phyloP scores from a whole-genome alignment of 805 yeast genomes.

The Suhomyces pyralidae region DNA sequence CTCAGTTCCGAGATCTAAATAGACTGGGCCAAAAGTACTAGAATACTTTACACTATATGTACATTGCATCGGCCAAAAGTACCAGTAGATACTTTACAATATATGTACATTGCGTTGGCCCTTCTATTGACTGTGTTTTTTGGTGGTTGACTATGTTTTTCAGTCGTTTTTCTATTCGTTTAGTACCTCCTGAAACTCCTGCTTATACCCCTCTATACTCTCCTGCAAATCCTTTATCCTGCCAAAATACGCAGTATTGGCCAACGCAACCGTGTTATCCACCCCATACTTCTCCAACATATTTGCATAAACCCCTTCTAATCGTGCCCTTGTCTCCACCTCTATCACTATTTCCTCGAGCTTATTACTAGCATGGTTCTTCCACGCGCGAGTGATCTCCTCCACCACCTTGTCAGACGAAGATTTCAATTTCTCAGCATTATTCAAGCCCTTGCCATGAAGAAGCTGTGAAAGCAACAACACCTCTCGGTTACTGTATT shows the following conservation, averaged over 20 bases:
- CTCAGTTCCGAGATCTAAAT: no score
- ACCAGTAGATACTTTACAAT: no score
- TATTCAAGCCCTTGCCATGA: conserved; percentile 30
- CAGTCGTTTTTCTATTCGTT: not conserved
- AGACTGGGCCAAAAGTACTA: no score
- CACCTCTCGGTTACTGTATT: conserved; percentile 25
- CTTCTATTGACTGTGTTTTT: no score
- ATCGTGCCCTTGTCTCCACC: conserved; percentile 16
- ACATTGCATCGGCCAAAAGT: no score
- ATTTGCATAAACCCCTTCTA: conserved; percentile 23
- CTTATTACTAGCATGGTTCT: conserved; percentile 24
- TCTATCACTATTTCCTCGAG: conserved; percentile 23
- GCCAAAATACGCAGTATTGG: conserved; percentile 31
- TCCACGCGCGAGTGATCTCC: conserved; percentile 29
- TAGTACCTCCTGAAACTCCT: conserved; percentile 17
- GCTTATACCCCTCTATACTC: conserved; percentile 22
- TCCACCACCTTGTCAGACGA: conserved; percentile 17
- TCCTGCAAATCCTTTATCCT: conserved; percentile 32
- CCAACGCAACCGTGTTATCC: conserved; percentile 37
- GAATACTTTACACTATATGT: no score
- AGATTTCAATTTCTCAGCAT: conserved; percentile 15
- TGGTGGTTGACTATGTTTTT: not conserved
- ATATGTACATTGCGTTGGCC: no score
- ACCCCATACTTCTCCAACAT: conserved; percentile 21
- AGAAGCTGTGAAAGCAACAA: conserved; percentile 38